phyloP scores from a whole-genome alignment of 177 flowering plant genomes.

The Vitis hybrid region DNA sequence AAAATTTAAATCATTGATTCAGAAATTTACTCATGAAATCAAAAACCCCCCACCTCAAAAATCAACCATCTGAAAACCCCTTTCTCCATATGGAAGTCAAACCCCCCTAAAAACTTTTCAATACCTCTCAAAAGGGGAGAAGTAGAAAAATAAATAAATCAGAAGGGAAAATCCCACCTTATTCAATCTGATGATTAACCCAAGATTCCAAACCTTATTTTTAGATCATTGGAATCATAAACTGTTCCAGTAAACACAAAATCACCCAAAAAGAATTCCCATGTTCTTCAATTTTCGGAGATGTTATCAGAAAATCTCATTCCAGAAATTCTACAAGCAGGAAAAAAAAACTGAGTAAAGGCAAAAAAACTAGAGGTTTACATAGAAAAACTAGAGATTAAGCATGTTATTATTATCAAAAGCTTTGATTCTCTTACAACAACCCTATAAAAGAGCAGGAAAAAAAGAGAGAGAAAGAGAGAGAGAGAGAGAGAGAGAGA shows the following conservation, averaged over 20 bases:
- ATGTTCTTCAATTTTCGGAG: too few species aligned
- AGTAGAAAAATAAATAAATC: too few species aligned
- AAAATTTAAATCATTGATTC: not conserved
- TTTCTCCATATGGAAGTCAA: not conserved
- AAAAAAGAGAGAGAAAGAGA: constrained; percentile 1
- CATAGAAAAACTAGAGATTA: not conserved
- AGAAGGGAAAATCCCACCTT: not conserved
- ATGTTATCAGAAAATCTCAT: too few species aligned
- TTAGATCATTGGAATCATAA: not conserved
- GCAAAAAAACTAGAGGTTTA: not conserved
- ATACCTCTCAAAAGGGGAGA: not conserved
- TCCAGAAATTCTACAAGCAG: not conserved
- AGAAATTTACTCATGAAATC: not conserved
- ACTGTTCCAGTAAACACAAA: not conserved
- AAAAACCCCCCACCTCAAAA: not conserved
- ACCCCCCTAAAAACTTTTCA: not conserved
- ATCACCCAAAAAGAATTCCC: too few species aligned
- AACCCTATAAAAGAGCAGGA: not conserved
- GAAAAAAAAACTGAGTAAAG: not conserved
- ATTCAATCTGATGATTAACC: constrained; percentile 1
- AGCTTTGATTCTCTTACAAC: not conserved
- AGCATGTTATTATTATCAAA: not conserved
- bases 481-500: not conserved
- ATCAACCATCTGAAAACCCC: not conserved
- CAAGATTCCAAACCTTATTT: constrained; percentile 8